Conservation (phyloP, 2,329 filamentous ascomycete genomes). For the Fusarium irregulare region DNA sequence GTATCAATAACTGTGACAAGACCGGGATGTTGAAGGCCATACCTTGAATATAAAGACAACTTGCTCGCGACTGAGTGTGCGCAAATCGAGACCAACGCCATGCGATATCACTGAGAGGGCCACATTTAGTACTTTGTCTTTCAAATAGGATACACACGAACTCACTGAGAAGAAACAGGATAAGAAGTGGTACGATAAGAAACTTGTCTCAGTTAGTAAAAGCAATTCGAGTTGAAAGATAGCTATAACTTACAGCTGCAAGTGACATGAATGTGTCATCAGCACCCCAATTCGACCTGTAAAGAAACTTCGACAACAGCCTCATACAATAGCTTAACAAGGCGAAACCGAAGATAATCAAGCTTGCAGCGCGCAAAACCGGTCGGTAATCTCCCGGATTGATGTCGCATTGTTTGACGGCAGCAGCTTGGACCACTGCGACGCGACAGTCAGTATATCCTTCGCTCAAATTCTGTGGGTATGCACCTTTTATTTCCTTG, state of each 20-base stretch:
- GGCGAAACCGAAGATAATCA: background rate
- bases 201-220: background rate
- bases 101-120: background rate
- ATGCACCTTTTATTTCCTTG: background rate
- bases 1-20: too few relatives aligned
- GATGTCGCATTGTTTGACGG: background rate
- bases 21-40: accelerated
- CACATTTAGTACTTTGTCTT: too few relatives aligned
- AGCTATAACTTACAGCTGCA: background rate
- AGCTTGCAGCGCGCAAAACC: background rate
- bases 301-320: background rate
- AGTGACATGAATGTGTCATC: background rate
- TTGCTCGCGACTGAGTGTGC: background rate
- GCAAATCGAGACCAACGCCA: background rate
- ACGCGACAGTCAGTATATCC: background rate
- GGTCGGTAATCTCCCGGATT: too few relatives aligned
- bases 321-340: accelerated
- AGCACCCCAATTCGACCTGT: background rate
- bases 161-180: background rate
- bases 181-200: background rate
- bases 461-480: too few relatives aligned
- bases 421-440: background rate
- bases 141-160: too few relatives aligned
- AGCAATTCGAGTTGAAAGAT: too few relatives aligned
- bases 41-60: background rate